phyloP scores from a whole-genome alignment of 192 early-diverging fungal species.

The Physocladia obscura region DNA sequence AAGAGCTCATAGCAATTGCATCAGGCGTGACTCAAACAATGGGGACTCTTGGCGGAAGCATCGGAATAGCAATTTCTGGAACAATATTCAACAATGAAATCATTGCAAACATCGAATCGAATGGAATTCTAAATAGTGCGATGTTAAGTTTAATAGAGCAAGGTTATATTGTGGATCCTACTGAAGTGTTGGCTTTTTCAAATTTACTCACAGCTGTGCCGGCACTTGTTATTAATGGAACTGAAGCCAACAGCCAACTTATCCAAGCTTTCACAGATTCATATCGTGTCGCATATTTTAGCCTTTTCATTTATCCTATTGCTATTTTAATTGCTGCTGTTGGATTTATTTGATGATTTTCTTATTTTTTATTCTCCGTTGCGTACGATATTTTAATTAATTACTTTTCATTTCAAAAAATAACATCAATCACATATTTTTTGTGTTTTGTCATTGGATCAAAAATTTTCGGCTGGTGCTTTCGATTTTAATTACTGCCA shows the following conservation, averaged over 20 bases:
- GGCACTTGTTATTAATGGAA: neutral
- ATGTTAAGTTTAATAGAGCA: neutral
- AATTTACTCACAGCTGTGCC: neutral
- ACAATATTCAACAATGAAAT: conserved; percentile 64
- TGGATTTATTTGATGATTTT: no score
- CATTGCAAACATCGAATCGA: no score
- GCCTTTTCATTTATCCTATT: neutral
- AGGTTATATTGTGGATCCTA: neutral
- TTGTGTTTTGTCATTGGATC: no score
- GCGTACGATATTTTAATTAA: no score
- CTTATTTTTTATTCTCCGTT: no score
- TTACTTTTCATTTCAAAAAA: no score
- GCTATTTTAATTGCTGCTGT: no score
- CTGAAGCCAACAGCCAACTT: neutral
- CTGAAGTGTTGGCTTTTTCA: neutral
- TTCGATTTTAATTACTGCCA: no score
- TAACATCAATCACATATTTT: no score
- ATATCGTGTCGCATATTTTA: neutral
- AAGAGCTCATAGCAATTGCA: neutral
- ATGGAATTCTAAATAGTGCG: no score
- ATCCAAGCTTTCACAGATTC: neutral
- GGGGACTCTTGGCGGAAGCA: conserved; percentile 60
- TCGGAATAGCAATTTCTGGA: conserved; percentile 66
- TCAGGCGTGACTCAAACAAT: conserved; percentile 58
- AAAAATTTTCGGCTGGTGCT: no score